Evolutionary conservation across 352 stramenopile genomes (phyloP), one percentile per base, ranked within the genome.

Genomic region (Pythium periplocum): DNA sequence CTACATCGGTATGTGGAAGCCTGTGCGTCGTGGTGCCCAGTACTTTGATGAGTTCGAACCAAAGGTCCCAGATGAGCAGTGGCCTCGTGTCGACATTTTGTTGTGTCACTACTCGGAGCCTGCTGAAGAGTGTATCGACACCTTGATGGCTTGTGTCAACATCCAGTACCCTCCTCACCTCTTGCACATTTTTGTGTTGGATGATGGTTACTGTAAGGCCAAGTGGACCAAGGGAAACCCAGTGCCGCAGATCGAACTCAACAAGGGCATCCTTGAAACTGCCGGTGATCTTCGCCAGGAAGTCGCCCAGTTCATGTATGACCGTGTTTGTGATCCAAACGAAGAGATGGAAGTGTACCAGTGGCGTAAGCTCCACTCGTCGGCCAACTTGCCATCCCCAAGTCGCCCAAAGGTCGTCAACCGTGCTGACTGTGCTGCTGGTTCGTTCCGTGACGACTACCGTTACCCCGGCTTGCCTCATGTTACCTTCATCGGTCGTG

Each of bases 391-490:
- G 45, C 80, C 80, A 12, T 86, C 78, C 38, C 64, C 75, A 8
- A 80, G 71, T 11, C 80, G 77, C 26, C 58, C 69, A 0, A 82
- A 79, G 62, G 81, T 87, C 1, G 78, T 91, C 17, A 86, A 87
- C 56, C 81, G 81, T 45, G 51, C 57, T 0, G 81, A 91, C 46
- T 91, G 81, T 68, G 73, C 81, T 2, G 75, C 73, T 2, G 81
- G 78, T n/a, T 89, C 78, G n/a, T 89, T 91, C 71, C 76, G 78
- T 55, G 81, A 91, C 39, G 81, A 91, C 66, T 91, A 91, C 67
- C 76, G 76, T 6, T 89, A 91, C 61, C 78, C 75, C 44, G 81
- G 81, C 31, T 65, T 91, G 30, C 78, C 81, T 2, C 81, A 89
- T 48, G 81, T 91, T 53, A 80, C 78, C 4, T 91, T 87, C 48